Conservation (phyloP, 345 rosid species). For the Streptanthus diversifolius region DNA sequence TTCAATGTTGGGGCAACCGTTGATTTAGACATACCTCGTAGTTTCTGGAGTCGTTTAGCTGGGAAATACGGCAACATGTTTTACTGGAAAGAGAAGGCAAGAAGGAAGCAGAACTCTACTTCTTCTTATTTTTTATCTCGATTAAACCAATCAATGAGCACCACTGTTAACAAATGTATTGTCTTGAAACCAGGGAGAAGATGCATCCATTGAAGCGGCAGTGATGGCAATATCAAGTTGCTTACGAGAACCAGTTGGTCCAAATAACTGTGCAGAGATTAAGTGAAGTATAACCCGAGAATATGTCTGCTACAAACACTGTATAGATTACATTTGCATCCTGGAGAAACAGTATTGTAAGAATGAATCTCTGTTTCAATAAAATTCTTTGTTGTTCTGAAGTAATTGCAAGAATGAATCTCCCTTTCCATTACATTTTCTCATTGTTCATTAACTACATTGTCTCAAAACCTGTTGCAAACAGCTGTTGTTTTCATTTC, state of each 20-base stretch:
- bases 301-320: neutral
- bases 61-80: conserved; percentile 39
- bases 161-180: neutral
- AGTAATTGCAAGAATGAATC: neutral
- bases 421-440: neutral
- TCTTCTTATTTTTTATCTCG: neutral
- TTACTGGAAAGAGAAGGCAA: conserved; percentile 87
- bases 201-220: conserved; percentile 86
- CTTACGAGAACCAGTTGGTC: conserved; percentile 74
- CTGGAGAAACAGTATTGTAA: neutral
- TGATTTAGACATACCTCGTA: conserved; percentile 76
- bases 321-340: neutral
- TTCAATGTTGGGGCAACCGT: conserved; percentile 80
- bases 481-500: neutral
- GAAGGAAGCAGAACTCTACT: conserved; percentile 35
- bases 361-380: neutral
- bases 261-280: conserved; percentile 70
- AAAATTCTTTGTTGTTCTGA: too few relatives aligned
- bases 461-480: neutral
- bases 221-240: conserved; percentile 84
- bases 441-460: neutral
- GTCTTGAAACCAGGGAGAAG: conserved; percentile 67
- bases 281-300: conserved; percentile 24
- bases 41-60: conserved; percentile 67
- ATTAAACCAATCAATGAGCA: neutral